These are phyloP conservation scores for Acer negundo DNA, from an alignment of 345 rosid genomes.

Conservation along the genomic window DNA sequence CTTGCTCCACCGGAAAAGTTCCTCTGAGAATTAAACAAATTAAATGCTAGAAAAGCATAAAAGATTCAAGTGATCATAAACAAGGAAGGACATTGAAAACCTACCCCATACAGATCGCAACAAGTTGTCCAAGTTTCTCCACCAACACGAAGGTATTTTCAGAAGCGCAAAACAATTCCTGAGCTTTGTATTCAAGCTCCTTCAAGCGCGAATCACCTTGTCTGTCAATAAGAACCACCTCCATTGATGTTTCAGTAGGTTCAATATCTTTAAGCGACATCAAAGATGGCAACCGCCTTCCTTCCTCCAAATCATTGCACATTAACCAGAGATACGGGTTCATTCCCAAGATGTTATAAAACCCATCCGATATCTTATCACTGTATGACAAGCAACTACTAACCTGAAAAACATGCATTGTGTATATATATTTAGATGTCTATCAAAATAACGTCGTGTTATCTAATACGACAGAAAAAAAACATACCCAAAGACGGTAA, in stretches of 20 bases:
- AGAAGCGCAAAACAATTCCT: conserved; percentile 69
- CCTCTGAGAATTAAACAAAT: conserved; percentile 56
- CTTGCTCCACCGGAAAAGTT: conserved; percentile 74
- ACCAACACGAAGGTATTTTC: conserved; percentile 68
- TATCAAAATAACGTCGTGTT: too few species aligned
- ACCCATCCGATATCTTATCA: conserved; percentile 90
- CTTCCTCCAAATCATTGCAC: conserved; percentile 80
- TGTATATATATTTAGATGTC: too few species aligned
- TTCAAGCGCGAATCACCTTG: conserved; percentile 72
- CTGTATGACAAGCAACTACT: conserved; percentile 87
- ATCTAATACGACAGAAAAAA: neutral
- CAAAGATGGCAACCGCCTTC: conserved; percentile 65
- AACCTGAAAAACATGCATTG: conserved; percentile 45
- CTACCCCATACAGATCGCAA: conserved; percentile 91
- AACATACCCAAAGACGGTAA: conserved; percentile 82
- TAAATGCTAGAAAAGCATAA: neutral
- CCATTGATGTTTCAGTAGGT: conserved; percentile 73
- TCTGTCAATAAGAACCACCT: conserved; percentile 79
- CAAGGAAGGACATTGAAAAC: neutral
- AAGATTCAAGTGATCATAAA: neutral
- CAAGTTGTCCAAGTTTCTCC: conserved; percentile 84
- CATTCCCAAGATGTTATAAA: conserved; percentile 92
- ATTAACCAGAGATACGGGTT: conserved; percentile 90
- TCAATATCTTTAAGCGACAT: conserved; percentile 69
- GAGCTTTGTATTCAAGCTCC: conserved; percentile 90